Percentiles rank a stretch among this genome's conserved stretches.
Conservation (phyloP, 1,284 basidiomycete genomes). For the Leucoagaricus sp. region DNA sequence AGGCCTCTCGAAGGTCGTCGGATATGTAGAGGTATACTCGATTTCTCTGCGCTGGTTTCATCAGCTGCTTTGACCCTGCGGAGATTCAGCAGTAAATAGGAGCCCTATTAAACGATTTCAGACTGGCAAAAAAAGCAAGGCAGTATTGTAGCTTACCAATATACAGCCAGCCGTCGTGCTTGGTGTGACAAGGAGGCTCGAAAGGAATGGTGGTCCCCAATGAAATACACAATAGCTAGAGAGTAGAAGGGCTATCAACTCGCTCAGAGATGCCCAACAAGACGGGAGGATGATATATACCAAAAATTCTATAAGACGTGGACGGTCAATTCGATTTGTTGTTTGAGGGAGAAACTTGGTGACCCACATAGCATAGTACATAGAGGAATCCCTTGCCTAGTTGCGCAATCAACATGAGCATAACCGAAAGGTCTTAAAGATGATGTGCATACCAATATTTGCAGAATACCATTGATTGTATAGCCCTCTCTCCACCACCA, state of each 20-base stretch:
- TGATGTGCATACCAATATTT: conserved; percentile 21
- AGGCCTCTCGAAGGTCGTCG: background rate
- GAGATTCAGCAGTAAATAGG: conserved; percentile 29
- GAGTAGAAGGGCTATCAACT: conserved; percentile 22
- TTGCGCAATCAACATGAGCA: too few relatives aligned
- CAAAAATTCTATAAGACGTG: conserved; percentile 9
- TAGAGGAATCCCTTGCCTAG: conserved; percentile 27
- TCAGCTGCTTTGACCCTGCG: conserved; percentile 14
- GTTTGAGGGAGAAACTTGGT: background rate
- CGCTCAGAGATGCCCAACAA: background rate
- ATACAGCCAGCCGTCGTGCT: conserved; percentile 26
- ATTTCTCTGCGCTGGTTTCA: background rate
- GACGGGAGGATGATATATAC: background rate
- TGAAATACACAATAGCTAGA: conserved; percentile 27
- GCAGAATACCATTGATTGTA: conserved; percentile 23
- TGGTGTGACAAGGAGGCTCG: conserved; percentile 30
- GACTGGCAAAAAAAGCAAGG: background rate
- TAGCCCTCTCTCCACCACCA: conserved; percentile 27
- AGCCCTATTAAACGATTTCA: conserved; percentile 18
- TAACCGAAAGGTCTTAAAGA: background rate
- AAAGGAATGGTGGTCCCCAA: conserved; percentile 27
- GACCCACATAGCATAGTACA: conserved; percentile 29
- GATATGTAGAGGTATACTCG: background rate
- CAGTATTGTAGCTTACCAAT: conserved; percentile 15
- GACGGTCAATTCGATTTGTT: background rate